Percentiles rank a stretch among this genome's conserved stretches.
Conservation (phyloP, 2,329 filamentous ascomycete genomes). For the Drechslerella coelobrocha region DNA sequence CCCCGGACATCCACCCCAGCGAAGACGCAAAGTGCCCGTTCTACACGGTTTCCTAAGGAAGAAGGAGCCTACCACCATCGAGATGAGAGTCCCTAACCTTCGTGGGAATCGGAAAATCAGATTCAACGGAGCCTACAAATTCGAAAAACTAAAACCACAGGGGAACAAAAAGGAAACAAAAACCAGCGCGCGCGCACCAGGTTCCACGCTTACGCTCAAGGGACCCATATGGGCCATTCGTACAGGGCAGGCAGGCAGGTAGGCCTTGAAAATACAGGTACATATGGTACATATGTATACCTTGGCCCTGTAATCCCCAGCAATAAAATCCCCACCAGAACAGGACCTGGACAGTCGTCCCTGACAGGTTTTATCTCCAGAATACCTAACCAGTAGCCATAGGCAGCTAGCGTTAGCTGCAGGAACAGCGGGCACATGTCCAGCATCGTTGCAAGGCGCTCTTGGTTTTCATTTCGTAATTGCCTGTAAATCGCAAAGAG, state of each 20-base stretch:
- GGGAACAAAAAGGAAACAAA: too few relatives aligned
- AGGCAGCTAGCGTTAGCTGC: not conserved
- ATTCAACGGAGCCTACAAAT: too few relatives aligned
- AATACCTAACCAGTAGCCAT: not conserved
- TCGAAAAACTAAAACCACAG: too few relatives aligned
- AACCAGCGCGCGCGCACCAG: too few relatives aligned
- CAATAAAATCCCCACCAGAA: too few relatives aligned
- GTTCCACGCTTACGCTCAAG: too few relatives aligned
- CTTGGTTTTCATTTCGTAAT: not conserved
- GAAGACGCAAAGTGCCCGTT: not conserved
- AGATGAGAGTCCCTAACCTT: too few relatives aligned
- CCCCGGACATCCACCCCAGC: not conserved
- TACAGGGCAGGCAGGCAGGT: too few relatives aligned
- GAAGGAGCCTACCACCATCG: not conserved
- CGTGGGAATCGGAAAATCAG: too few relatives aligned
- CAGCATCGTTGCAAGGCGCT: not conserved
- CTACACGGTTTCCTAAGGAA: not conserved
- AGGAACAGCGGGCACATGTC: too few relatives aligned
- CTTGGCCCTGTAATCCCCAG: not conserved
- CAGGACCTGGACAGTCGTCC: not conserved
- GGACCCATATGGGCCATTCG: too few relatives aligned
- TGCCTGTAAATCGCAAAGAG: not conserved
- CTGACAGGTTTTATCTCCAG: not conserved
- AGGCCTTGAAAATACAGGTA: too few relatives aligned
- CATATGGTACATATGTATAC: not conserved